These are phyloP conservation scores for Papiliotrema nemorosa DNA, from an alignment of 1,284 basidiomycete genomes.

Conservation along the genomic window DNA sequence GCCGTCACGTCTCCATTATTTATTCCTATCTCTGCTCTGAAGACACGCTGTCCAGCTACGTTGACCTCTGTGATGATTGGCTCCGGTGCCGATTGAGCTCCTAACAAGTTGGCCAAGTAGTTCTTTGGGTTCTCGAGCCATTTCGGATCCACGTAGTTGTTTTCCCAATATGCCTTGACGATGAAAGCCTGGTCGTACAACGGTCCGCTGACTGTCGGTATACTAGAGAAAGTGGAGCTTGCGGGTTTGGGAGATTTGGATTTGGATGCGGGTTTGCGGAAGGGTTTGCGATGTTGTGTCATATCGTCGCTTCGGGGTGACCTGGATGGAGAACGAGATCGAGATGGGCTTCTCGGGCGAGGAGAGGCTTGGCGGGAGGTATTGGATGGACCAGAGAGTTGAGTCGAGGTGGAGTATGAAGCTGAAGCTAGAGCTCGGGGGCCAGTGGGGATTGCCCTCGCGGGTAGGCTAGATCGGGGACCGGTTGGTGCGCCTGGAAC, in stretches of 20 bases:
- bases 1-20: constrained; percentile 41
- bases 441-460: neutral
- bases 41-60: neutral
- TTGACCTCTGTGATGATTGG: neutral
- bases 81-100: neutral
- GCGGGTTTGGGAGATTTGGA: neutral
- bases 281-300: neutral
- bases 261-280: neutral
- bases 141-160: neutral
- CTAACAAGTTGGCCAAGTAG: neutral
- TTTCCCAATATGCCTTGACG: neutral
- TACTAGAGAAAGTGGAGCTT: neutral
- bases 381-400: too few species aligned
- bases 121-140: neutral
- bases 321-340: too few species aligned
- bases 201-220: neutral
- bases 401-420: neutral
- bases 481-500: constrained; percentile 2
- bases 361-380: too few species aligned
- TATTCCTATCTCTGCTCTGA: neutral
- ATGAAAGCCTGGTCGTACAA: neutral
- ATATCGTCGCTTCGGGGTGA: too few species aligned
- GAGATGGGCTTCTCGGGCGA: too few species aligned
- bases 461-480: neutral
- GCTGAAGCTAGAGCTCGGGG: neutral